Percentiles rank a stretch among this genome's conserved stretches.
Evolutionary conservation across 371 early-diverging fungal genomes (phyloP).

Genomic region (Haplosporangium sp.): DNA sequence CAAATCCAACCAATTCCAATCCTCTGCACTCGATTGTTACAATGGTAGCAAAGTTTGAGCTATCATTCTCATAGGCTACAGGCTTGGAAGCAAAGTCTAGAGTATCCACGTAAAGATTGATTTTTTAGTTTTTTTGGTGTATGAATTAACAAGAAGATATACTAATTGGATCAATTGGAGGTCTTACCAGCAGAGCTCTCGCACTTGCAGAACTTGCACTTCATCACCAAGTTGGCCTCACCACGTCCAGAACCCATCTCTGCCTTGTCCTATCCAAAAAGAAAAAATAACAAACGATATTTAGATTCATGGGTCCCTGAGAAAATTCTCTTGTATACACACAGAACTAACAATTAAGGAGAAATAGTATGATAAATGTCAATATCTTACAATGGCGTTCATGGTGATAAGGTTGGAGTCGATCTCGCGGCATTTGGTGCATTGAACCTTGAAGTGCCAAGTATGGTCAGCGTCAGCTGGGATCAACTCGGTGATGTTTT

Average conservation of each 20-base stretch:
- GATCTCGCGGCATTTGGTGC: constrained; percentile 86
- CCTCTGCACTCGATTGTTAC: constrained; percentile 88
- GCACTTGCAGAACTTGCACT: constrained; percentile 93
- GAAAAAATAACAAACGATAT: neutral
- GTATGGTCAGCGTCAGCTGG: constrained; percentile 72
- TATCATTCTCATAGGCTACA: constrained; percentile 72
- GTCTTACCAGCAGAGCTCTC: constrained; percentile 78
- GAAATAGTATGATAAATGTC: neutral
- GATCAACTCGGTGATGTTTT: constrained; percentile 81
- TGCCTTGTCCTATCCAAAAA: constrained; percentile 36
- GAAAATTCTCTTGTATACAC: too few species aligned
- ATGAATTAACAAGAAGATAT: neutral
- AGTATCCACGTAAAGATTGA: too few species aligned
- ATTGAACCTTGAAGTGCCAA: constrained; percentile 89
- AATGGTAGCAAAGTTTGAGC: constrained; percentile 72
- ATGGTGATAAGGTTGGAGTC: constrained; percentile 83
- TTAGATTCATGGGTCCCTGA: too few species aligned
- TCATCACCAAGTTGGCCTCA: constrained; percentile 89
- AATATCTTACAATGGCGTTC: constrained; percentile 65
- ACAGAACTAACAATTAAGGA: too few species aligned
- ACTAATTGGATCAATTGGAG: neutral
- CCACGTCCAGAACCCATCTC: constrained; percentile 70
- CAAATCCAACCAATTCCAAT: constrained; percentile 85
- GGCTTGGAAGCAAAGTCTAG: constrained; percentile 72
- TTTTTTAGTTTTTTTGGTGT: too few species aligned